These are phyloP conservation scores for Cadophora luteo-olivacea DNA, from an alignment of 2,329 filamentous ascomycete genomes.

Conservation along the genomic window DNA sequence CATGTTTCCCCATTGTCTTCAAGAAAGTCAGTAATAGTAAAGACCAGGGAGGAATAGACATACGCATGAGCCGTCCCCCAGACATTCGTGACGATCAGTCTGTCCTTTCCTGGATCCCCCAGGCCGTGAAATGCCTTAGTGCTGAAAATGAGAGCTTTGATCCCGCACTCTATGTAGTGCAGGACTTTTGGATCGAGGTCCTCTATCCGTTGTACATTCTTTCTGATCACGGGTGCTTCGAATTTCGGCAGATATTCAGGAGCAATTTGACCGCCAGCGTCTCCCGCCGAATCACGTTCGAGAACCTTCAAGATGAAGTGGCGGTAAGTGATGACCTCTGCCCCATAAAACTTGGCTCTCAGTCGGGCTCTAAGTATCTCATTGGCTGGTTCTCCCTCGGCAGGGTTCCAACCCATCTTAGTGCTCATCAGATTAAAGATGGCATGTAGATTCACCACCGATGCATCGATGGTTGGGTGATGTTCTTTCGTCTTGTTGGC, in stretches of 20 bases:
- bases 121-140: constrained; percentile 81
- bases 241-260: constrained; percentile 37
- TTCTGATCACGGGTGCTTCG: constrained; percentile 47
- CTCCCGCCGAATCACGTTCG: constrained; percentile 41
- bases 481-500: constrained; percentile 40
- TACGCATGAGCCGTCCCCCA: constrained; percentile 97
- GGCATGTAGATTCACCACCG: constrained; percentile 50
- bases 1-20: constrained; percentile 94
- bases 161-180: constrained; percentile 57
- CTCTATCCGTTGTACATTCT: constrained; percentile 44
- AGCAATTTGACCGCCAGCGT: constrained; percentile 27
- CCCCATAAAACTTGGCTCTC: constrained; percentile 94
- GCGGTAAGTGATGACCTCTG: constrained; percentile 86
- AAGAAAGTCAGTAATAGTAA: constrained; percentile 36
- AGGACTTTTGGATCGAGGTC: constrained; percentile 55
- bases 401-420: constrained; percentile 54
- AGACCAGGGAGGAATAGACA: constrained; percentile 50
- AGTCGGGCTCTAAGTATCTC: constrained; percentile 85
- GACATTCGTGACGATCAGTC: constrained; percentile 91
- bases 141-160: constrained; percentile 78
- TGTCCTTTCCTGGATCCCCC: constrained; percentile 54
- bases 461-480: constrained; percentile 55
- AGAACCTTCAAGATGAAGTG: constrained; percentile 71
- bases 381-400: constrained; percentile 61
- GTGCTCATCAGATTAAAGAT: constrained; percentile 53